Conservation (phyloP, 257 asterid species). For the Fraxinus anomala region DNA sequence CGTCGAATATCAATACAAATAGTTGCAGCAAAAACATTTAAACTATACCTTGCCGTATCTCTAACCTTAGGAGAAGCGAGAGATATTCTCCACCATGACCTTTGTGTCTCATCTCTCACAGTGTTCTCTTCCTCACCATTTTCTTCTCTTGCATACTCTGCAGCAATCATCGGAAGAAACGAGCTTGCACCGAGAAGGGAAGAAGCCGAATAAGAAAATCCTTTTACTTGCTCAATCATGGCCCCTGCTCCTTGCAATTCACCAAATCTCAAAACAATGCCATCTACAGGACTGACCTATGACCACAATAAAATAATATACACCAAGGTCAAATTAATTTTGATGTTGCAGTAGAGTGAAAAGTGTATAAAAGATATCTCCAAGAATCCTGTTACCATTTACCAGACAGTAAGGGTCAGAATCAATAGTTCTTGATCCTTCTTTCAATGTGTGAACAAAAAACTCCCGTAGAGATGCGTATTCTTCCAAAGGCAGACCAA, state of each 20-base stretch:
- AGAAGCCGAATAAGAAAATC: constrained; percentile 83
- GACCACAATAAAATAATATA: constrained; percentile 26
- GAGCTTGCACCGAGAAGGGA: constrained; percentile 81
- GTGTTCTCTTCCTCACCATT: constrained; percentile 38
- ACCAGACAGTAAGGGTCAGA: constrained; percentile 81
- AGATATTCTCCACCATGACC: constrained; percentile 94
- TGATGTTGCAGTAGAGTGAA: constrained; percentile 19
- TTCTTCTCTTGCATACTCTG: constrained; percentile 47
- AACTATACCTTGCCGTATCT: constrained; percentile 57
- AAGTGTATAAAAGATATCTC: constrained; percentile 25
- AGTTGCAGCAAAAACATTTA: constrained; percentile 22
- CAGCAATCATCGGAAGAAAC: constrained; percentile 54
- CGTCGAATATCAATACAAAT: constrained; percentile 10
- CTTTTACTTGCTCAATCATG: constrained; percentile 97
- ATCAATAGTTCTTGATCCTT: constrained; percentile 79
- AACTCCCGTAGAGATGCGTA: constrained; percentile 74
- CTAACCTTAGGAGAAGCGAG: constrained; percentile 88
- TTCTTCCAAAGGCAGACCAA: constrained; percentile 79
- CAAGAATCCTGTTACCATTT: constrained; percentile 75
- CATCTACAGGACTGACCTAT: constrained; percentile 96
- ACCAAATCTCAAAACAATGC: constrained; percentile 79
- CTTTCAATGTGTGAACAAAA: constrained; percentile 79
- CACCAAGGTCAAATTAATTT: constrained; percentile 19
- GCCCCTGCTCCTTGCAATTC: constrained; percentile 80
- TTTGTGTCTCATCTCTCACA: constrained; percentile 38